These are phyloP conservation scores for Fusarium domesticum DNA, from an alignment of 2,329 filamentous ascomycete genomes.

Conservation along the genomic window DNA sequence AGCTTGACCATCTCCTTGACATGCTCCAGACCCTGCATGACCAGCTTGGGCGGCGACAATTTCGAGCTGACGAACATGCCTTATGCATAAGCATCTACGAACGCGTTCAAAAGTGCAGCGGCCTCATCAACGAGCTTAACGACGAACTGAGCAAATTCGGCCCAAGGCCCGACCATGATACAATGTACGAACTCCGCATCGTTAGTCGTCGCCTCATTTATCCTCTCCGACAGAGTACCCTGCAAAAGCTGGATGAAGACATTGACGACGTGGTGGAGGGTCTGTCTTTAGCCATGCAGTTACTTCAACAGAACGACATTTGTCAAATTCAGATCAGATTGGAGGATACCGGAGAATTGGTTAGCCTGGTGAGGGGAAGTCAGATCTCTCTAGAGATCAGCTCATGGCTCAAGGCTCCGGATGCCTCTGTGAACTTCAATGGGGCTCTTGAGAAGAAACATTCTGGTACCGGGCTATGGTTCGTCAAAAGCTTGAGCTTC, in stretches of 20 bases:
- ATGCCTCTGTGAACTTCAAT: slow-evolving; percentile 36
- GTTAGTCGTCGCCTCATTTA: slow-evolving; percentile 24
- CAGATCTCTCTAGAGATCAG: slow-evolving; percentile 28
- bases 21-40: neutral
- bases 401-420: slow-evolving; percentile 36
- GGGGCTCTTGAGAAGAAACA: slow-evolving; percentile 32
- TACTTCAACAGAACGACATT: slow-evolving; percentile 31
- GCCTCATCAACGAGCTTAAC: slow-evolving; percentile 31
- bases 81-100: slow-evolving; percentile 25
- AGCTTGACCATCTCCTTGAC: slow-evolving; percentile 22
- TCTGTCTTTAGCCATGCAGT: slow-evolving; percentile 28
- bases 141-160: slow-evolving; percentile 28
- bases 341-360: slow-evolving; percentile 26
- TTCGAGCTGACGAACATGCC: slow-evolving; percentile 19
- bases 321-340: slow-evolving; percentile 25
- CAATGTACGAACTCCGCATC: slow-evolving; percentile 5
- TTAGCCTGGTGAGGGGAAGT: slow-evolving; percentile 25
- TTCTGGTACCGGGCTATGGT: slow-evolving; percentile 35
- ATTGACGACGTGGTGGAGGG: slow-evolving; percentile 32
- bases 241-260: slow-evolving; percentile 39
- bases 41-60: slow-evolving; percentile 22
- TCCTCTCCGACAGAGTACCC: slow-evolving; percentile 36
- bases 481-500: slow-evolving; percentile 24
- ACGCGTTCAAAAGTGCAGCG: slow-evolving; percentile 27
- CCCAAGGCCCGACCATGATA: neutral